A percentile compares a stretch with the other conserved stretches of the same genome.
Evolutionary conservation across 2,329 filamentous ascomycete species (phyloP).

Genomic region (Atkinsonella hypoxylon): DNA sequence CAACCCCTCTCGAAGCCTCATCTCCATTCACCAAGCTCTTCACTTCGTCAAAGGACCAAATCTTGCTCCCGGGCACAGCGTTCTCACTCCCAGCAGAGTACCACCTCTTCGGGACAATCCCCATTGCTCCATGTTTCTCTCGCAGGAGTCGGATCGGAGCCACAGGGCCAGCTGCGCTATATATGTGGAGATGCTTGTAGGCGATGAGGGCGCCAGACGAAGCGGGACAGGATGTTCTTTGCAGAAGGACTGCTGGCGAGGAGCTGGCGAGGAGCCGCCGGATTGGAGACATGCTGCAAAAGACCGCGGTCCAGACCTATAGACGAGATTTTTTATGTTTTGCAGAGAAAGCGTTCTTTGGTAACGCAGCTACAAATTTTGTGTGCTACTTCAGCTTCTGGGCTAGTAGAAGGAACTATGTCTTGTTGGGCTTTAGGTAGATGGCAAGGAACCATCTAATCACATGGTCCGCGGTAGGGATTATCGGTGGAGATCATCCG

Average conservation of each 20-base stretch:
- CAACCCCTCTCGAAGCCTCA: slow-evolving; percentile 11
- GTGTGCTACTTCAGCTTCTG: too few species aligned
- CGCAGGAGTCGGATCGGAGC: not conserved
- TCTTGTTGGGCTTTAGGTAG: too few species aligned
- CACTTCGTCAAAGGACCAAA: slow-evolving; percentile 39
- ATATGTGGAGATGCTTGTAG: not conserved
- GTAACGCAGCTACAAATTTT: too few species aligned
- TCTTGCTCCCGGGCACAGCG: slow-evolving; percentile 15
- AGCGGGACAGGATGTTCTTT: not conserved
- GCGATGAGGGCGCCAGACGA: not conserved
- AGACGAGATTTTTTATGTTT: too few species aligned
- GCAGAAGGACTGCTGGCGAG: not conserved
- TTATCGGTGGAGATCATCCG: too few species aligned
- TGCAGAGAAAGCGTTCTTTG: too few species aligned
- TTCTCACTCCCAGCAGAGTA: slow-evolving; percentile 15
- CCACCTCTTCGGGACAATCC: slow-evolving; percentile 4
- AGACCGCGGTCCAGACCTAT: too few species aligned
- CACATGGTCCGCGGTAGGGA: too few species aligned
- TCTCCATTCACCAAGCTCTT: slow-evolving; percentile 22
- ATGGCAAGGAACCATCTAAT: too few species aligned
- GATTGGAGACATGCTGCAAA: not conserved
- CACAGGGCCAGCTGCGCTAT: not conserved
- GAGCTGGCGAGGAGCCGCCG: not conserved
- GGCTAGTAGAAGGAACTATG: too few species aligned
- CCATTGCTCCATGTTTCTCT: not conserved